Conservation (phyloP, 148 eudicot species). For the Nyssa sinensis region DNA sequence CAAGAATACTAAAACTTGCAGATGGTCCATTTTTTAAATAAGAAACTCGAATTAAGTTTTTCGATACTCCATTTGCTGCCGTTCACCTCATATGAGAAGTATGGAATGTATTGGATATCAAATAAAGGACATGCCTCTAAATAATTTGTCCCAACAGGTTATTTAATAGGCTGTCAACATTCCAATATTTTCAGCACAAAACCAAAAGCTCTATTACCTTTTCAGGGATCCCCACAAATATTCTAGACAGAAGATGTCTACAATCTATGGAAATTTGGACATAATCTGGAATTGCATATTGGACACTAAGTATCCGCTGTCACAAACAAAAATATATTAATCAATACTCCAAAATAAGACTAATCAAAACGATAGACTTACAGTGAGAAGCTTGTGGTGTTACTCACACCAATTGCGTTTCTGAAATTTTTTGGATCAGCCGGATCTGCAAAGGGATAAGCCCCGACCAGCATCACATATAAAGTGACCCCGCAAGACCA, state of each 20-base stretch:
- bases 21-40: background rate
- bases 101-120: background rate
- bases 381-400: background rate
- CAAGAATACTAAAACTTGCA: background rate
- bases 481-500: constrained; percentile 98
- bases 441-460: constrained; percentile 89
- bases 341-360: background rate
- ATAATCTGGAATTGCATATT: constrained; percentile 60
- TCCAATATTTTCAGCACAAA: background rate
- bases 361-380: background rate
- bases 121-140: background rate
- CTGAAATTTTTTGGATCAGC: constrained; percentile 69
- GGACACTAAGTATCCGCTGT: constrained; percentile 69
- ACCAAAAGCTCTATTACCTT: constrained; percentile 43
- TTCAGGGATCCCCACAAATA: constrained; percentile 69
- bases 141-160: background rate
- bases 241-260: constrained; percentile 65
- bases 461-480: constrained; percentile 87
- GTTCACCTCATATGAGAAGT: background rate
- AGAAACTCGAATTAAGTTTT: background rate
- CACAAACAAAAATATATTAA: constrained; percentile 8
- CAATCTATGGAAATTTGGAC: constrained; percentile 64
- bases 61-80: background rate
- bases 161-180: background rate
- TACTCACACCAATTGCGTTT: constrained; percentile 62